A percentile compares a stretch with the other conserved stretches of the same genome.
phyloP scores from a whole-genome alignment of 192 early-diverging fungal species.

The Entomortierella beljakovae region DNA sequence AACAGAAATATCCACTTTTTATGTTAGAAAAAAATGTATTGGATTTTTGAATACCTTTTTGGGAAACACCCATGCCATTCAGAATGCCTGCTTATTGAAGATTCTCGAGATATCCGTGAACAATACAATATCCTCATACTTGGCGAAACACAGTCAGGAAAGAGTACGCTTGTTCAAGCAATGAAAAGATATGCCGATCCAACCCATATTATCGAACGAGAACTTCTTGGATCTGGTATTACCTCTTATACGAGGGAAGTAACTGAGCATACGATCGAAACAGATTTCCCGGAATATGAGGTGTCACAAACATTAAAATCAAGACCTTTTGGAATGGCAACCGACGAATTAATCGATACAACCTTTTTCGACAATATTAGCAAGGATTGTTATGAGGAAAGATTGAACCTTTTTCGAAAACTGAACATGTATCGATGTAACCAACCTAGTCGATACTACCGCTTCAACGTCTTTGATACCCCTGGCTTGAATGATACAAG shows the following conservation, averaged over 20 bases:
- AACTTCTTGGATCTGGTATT: conserved; percentile 7
- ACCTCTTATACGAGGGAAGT: conserved; percentile 3
- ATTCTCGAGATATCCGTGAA: neutral
- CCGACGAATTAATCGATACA: neutral
- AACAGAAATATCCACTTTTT: too few relatives aligned
- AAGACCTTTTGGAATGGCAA: neutral
- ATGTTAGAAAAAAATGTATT: neutral
- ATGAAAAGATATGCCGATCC: conserved; percentile 8
- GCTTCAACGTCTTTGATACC: neutral
- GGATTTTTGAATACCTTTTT: neutral
- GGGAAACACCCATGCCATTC: neutral
- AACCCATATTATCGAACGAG: neutral
- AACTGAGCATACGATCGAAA: neutral
- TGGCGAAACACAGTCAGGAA: conserved; percentile 17
- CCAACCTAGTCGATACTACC: neutral
- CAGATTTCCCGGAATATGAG: conserved; percentile 4
- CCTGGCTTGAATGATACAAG: neutral
- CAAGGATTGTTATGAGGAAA: neutral
- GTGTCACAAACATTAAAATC: neutral
- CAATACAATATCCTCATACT: conserved; percentile 19
- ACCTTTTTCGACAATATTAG: neutral
- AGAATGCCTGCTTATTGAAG: neutral
- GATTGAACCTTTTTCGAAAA: neutral
- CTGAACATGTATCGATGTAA: neutral
- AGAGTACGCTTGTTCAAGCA: conserved; percentile 14